These are phyloP conservation scores for Claviceps lovelessii DNA, from an alignment of 2,329 filamentous ascomycete genomes.

Conservation along the genomic window DNA sequence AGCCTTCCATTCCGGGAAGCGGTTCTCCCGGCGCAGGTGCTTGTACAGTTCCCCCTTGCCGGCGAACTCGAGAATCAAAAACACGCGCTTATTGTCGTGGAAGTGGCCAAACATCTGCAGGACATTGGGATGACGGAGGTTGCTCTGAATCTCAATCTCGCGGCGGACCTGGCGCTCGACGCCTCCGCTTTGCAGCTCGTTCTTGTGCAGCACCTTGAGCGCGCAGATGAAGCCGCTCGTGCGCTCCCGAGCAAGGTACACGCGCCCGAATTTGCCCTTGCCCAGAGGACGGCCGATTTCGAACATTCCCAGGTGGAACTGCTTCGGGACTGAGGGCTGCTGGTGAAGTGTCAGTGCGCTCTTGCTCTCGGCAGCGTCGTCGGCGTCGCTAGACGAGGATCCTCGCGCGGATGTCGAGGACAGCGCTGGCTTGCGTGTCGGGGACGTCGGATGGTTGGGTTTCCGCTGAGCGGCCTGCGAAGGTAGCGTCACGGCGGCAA, in stretches of 20 bases:
- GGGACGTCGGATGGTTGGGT: slow-evolving; percentile 32
- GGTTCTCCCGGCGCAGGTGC: slow-evolving; percentile 49
- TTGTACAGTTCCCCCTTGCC: slow-evolving; percentile 54
- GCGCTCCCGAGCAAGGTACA: slow-evolving; percentile 56
- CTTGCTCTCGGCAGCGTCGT: slow-evolving; percentile 26
- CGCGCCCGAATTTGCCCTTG: slow-evolving; percentile 60
- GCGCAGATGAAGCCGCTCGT: slow-evolving; percentile 55
- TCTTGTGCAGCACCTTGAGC: slow-evolving; percentile 58
- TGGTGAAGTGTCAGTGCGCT: not conserved
- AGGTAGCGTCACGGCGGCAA: slow-evolving; percentile 51
- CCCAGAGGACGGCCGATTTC: slow-evolving; percentile 60
- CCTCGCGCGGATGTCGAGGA: slow-evolving; percentile 15
- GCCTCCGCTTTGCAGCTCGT: slow-evolving; percentile 49
- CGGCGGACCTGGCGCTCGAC: slow-evolving; percentile 59
- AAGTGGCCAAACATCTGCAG: slow-evolving; percentile 56
- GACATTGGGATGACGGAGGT: slow-evolving; percentile 52
- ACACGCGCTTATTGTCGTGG: slow-evolving; percentile 57
- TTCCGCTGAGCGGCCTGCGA: slow-evolving; percentile 49
- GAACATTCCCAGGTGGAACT: slow-evolving; percentile 45
- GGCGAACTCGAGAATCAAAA: slow-evolving; percentile 58
- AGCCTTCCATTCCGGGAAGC: slow-evolving; percentile 54
- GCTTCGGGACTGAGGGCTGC: slow-evolving; percentile 4
- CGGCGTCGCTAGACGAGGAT: slow-evolving; percentile 34
- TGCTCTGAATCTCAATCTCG: slow-evolving; percentile 61
- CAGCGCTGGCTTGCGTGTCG: slow-evolving; percentile 35